Evolutionary conservation across 2,329 filamentous ascomycete species (phyloP).

Genomic region (Ceratocystis papillata): DNA sequence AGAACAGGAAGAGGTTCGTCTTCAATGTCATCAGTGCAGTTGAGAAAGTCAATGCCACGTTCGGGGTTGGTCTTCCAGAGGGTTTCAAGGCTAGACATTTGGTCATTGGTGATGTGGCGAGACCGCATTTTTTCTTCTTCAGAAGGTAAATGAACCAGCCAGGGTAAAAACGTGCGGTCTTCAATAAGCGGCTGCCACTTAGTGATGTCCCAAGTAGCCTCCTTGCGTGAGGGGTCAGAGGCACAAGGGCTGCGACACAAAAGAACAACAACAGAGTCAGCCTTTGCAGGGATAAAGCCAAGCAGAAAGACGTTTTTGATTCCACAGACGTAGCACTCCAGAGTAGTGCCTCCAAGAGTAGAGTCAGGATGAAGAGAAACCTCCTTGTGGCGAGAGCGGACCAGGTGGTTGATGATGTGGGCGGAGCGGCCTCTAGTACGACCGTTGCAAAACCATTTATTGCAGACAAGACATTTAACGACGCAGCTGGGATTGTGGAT

Average conservation of each 20-base stretch:
- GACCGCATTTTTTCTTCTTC: conserved; percentile 95
- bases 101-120: conserved; percentile 81
- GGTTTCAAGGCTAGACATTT: conserved; percentile 93
- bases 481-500: conserved; percentile 94
- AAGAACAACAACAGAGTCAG: conserved; percentile 93
- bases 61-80: conserved; percentile 94
- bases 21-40: conserved; percentile 55
- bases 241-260: conserved; percentile 95
- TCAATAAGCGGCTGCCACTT: conserved; percentile 97
- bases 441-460: conserved; percentile 98
- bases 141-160: conserved; percentile 80
- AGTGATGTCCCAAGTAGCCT: conserved; percentile 99
- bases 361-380: conserved; percentile 92
- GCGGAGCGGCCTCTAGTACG: conserved; percentile 93
- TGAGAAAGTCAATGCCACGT: conserved; percentile 75
- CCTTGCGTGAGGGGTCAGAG: conserved; percentile 87
- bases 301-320: conserved; percentile 98
- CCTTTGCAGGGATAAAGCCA: conserved; percentile 96
- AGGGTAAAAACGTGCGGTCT: conserved; percentile 85
- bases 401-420: conserved; percentile 96
- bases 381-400: conserved; percentile 95
- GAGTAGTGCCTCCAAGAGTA: conserved; percentile 83
- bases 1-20: conserved; percentile 90
- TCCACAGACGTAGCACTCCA: conserved; percentile 98
- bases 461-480: conserved; percentile 90